A percentile compares a stretch with the other conserved stretches of the same genome.
Evolutionary conservation across 331 rosid species (phyloP).

Genomic region (Prunus yedoensis): DNA sequence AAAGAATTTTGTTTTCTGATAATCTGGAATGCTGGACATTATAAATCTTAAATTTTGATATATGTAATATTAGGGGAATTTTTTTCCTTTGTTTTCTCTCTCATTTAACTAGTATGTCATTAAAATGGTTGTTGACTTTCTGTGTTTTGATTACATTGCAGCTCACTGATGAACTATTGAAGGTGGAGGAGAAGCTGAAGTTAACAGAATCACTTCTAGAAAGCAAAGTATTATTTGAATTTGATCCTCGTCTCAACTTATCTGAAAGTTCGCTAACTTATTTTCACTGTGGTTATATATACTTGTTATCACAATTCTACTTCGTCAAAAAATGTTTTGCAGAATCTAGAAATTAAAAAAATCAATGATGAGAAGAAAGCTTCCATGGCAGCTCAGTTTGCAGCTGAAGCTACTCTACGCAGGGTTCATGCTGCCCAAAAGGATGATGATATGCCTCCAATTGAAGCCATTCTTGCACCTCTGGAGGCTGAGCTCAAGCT

Average conservation of each 20-base stretch:
- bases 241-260: conserved; percentile 24
- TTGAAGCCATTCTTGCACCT: conserved; percentile 96
- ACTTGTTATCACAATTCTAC: conserved; percentile 13
- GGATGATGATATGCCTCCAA: conserved; percentile 99
- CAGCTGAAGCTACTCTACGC: conserved; percentile 95
- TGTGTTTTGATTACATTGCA: conserved; percentile 33
- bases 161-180: conserved; percentile 91
- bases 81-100: neutral
- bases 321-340: conserved; percentile 35
- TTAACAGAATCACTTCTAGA: conserved; percentile 92
- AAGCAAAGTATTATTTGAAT: conserved; percentile 65
- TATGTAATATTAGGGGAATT: neutral
- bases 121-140: conserved; percentile 32
- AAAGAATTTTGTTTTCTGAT: too few species aligned
- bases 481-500: conserved; percentile 98
- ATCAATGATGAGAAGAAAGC: conserved; percentile 98
- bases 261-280: neutral
- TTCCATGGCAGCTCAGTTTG: conserved; percentile 98
- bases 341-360: conserved; percentile 97
- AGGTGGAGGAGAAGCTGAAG: conserved; percentile 88
- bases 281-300: neutral
- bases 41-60: neutral
- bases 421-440: conserved; percentile 98
- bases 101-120: neutral
- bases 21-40: too few species aligned